phyloP scores from a whole-genome alignment of 495 filamentous ascomycete species.

The Penicillium mononematosum region DNA sequence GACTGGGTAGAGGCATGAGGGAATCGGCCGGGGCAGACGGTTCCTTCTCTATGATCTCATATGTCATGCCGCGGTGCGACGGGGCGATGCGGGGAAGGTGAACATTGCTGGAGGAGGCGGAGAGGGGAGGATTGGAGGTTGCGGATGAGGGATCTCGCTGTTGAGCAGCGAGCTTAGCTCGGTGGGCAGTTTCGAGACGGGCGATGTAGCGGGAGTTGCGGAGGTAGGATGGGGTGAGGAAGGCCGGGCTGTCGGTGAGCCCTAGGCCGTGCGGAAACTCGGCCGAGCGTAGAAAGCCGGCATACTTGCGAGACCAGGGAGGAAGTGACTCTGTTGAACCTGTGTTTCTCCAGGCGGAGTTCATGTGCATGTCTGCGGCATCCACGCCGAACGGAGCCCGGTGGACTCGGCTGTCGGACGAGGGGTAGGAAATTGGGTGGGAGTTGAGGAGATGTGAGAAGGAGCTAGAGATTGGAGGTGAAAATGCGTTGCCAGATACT shows the following conservation, averaged over 20 bases:
- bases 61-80: slow-evolving; percentile 78
- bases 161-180: slow-evolving; percentile 56
- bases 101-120: slow-evolving; percentile 61
- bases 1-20: slow-evolving; percentile 69
- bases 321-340: slow-evolving; percentile 45
- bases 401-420: slow-evolving; percentile 37
- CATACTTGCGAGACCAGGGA: slow-evolving; percentile 62
- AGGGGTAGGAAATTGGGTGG: slow-evolving; percentile 40
- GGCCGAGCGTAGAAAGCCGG: slow-evolving; percentile 42
- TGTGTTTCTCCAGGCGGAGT: slow-evolving; percentile 42
- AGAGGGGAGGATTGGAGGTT: slow-evolving; percentile 49
- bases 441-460: slow-evolving; percentile 63
- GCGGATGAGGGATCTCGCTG: slow-evolving; percentile 44
- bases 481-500: slow-evolving; percentile 62
- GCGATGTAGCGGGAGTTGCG: slow-evolving; percentile 72
- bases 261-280: slow-evolving; percentile 32
- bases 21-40: slow-evolving; percentile 56
- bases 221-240: slow-evolving; percentile 83
- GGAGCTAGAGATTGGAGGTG: slow-evolving; percentile 48
- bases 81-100: slow-evolving; percentile 66
- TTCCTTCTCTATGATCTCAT: slow-evolving; percentile 81
- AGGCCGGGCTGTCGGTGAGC: slow-evolving; percentile 38
- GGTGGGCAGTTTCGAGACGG: slow-evolving; percentile 67
- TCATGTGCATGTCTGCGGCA: slow-evolving; percentile 50
- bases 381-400: slow-evolving; percentile 38